These are phyloP conservation scores for Spizellomyces punctatus DNA, from an alignment of 192 early-diverging fungal genomes.

Conservation along the genomic window DNA sequence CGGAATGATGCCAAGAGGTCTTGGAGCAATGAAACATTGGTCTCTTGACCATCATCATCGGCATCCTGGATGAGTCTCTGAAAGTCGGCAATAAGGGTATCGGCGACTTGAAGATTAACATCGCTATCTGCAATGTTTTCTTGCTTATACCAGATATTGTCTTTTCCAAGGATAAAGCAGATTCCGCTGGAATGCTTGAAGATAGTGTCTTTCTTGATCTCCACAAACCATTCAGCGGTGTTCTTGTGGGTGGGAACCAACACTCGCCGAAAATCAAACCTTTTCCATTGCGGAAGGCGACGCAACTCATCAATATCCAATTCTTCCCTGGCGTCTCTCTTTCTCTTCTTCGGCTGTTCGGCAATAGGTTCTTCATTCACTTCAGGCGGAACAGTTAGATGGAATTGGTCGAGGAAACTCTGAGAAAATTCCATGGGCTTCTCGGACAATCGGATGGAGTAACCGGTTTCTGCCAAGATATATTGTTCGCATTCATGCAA, in stretches of 20 bases:
- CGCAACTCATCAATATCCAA: constrained; percentile 4
- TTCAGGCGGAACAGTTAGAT: neutral
- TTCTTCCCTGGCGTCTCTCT: neutral
- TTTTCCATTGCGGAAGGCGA: constrained; percentile 1
- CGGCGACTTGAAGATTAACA: constrained; percentile 10
- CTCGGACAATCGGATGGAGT: neutral
- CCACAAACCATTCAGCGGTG: constrained; percentile 11
- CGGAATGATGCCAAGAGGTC: neutral
- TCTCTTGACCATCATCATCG: neutral
- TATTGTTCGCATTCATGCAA: constrained; percentile 9
- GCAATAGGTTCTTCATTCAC: constrained; percentile 5
- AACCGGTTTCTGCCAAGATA: neutral
- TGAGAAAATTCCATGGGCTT: neutral
- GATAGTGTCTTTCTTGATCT: neutral
- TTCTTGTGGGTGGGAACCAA: constrained; percentile 7
- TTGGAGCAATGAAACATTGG: neutral
- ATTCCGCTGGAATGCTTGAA: constrained; percentile 14
- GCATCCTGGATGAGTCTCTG: constrained; percentile 5
- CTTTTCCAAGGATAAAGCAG: constrained; percentile 5
- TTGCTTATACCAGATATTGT: constrained; percentile 12
- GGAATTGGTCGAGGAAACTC: neutral
- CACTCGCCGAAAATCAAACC: constrained; percentile 9
- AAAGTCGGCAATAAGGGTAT: neutral
- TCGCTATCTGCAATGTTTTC: constrained; percentile 9
- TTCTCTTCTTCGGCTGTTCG: constrained; percentile 2